phyloP scores from a whole-genome alignment of 305 asterid species.

The Plantago lanceolata region DNA sequence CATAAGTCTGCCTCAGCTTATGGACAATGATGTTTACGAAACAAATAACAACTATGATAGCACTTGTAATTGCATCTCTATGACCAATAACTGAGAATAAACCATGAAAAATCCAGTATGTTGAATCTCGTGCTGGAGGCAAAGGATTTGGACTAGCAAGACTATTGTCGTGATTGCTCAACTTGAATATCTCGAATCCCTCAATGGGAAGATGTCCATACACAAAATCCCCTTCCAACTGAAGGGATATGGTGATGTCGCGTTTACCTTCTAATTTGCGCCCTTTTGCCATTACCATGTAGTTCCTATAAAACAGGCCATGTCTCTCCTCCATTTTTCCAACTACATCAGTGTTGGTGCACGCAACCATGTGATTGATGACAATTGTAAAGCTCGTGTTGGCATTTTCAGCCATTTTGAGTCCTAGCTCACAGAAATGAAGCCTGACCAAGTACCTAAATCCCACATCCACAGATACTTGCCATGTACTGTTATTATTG shows the following conservation, averaged over 20 bases:
- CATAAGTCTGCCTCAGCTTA: slow-evolving; percentile 22
- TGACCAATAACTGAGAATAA: slow-evolving; percentile 25
- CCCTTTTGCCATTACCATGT: slow-evolving; percentile 38
- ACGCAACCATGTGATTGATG: slow-evolving; percentile 28
- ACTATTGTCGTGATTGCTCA: slow-evolving; percentile 43
- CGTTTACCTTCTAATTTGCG: slow-evolving; percentile 36
- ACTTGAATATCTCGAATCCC: slow-evolving; percentile 48
- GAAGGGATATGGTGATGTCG: slow-evolving; percentile 28
- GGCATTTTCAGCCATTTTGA: slow-evolving; percentile 21
- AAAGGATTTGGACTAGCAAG: slow-evolving; percentile 39
- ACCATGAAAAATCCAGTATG: slow-evolving; percentile 12
- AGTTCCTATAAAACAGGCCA: slow-evolving; percentile 31
- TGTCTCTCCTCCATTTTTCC: slow-evolving; percentile 20
- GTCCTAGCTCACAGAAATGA: slow-evolving; percentile 34
- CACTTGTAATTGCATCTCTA: slow-evolving; percentile 31
- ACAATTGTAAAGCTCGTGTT: slow-evolving; percentile 21
- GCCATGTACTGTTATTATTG: slow-evolving; percentile 28
- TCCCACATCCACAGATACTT: slow-evolving; percentile 41
- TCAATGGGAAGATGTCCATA: slow-evolving; percentile 29
- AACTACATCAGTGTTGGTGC: slow-evolving; percentile 26
- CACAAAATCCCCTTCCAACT: slow-evolving; percentile 18
- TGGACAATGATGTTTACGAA: slow-evolving; percentile 33
- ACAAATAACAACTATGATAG: slow-evolving; percentile 23
- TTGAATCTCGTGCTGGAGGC: slow-evolving; percentile 22
- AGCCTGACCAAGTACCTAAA: slow-evolving; percentile 47